phyloP scores from a whole-genome alignment of 2,329 filamentous ascomycete species.

The Ophiocordyceps australis region DNA sequence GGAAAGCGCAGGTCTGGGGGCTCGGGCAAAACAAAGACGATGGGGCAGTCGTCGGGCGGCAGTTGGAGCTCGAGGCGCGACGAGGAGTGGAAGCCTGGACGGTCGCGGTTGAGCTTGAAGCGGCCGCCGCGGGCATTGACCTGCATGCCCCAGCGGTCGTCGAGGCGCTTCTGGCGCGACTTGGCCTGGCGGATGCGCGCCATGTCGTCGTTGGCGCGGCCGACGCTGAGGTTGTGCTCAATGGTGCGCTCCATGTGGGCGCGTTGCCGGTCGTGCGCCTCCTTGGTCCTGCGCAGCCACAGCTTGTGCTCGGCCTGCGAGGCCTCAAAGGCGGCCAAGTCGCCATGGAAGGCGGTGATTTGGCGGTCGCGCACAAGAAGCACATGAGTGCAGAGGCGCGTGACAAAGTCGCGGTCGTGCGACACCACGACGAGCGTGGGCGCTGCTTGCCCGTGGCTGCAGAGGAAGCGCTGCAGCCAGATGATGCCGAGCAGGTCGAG shows the following conservation, averaged over 20 bases:
- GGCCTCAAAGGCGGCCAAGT: constrained; percentile 52
- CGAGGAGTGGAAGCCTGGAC: constrained; percentile 40
- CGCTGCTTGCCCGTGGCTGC: constrained; percentile 31
- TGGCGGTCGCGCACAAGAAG: constrained; percentile 57
- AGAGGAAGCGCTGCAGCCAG: constrained; percentile 63
- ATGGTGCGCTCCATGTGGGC: constrained; percentile 69
- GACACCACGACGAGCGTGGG: constrained; percentile 64
- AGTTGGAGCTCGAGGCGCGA: constrained; percentile 53
- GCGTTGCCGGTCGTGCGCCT: constrained; percentile 64
- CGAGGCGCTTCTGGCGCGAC: constrained; percentile 67
- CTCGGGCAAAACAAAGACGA: constrained; percentile 39
- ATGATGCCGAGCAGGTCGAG: constrained; percentile 69
- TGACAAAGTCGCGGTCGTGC: constrained; percentile 68
- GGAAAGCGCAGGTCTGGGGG: constrained; percentile 58
- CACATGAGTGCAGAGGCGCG: constrained; percentile 59
- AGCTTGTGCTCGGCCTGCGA: constrained; percentile 49
- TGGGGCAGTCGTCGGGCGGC: constrained; percentile 39
- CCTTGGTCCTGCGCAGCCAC: constrained; percentile 57
- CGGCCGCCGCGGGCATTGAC: constrained; percentile 52
- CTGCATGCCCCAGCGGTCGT: constrained; percentile 63
- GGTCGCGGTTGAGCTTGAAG: constrained; percentile 68
- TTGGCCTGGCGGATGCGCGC: constrained; percentile 79
- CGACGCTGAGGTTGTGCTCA: constrained; percentile 53
- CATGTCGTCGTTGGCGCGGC: constrained; percentile 61
- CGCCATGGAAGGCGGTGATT: constrained; percentile 58